These are phyloP conservation scores for Protoeuglena noctilucae DNA, from an alignment of 139 green algal species.

Conservation along the genomic window DNA sequence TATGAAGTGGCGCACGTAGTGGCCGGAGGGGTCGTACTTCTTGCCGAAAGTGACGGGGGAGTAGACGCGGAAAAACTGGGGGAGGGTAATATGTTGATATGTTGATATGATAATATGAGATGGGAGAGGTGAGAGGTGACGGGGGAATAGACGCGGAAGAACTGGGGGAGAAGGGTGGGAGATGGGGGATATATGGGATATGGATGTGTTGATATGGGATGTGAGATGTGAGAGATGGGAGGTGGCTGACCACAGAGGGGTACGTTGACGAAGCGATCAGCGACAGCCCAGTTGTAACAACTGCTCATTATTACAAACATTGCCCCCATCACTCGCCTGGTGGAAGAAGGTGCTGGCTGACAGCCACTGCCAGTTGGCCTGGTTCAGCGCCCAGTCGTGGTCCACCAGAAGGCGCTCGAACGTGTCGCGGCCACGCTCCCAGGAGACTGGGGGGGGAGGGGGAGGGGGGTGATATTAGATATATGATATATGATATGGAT, in stretches of 20 bases:
- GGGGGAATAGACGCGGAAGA: conserved; percentile 50
- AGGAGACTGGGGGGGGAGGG: conserved; percentile 39
- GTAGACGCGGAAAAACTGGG: conserved; percentile 53
- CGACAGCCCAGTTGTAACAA: no score
- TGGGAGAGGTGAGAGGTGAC: no score
- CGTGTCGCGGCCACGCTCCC: conserved; percentile 66
- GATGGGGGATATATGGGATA: no score
- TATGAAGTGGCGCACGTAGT: conserved; percentile 71
- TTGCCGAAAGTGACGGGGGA: conserved; percentile 63
- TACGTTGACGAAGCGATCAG: no score
- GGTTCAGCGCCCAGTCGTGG: conserved; percentile 60
- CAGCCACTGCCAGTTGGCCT: conserved; percentile 92
- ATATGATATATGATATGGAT: no score
- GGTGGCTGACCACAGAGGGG: no score
- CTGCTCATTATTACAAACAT: conserved; percentile 10
- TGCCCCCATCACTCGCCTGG: conserved; percentile 29
- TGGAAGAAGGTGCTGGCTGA: conserved; percentile 72
- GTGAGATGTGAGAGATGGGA: no score
- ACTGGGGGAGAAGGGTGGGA: no score
- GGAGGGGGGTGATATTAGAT: no score
- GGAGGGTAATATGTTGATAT: no score
- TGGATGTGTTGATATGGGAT: no score
- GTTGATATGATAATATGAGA: no score
- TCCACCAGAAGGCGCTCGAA: conserved; percentile 87
- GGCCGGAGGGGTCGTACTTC: conserved; percentile 80